Base-by-base conservation (phyloP, 441 rosid species). In the Eugenia klotzschiana region DNA sequence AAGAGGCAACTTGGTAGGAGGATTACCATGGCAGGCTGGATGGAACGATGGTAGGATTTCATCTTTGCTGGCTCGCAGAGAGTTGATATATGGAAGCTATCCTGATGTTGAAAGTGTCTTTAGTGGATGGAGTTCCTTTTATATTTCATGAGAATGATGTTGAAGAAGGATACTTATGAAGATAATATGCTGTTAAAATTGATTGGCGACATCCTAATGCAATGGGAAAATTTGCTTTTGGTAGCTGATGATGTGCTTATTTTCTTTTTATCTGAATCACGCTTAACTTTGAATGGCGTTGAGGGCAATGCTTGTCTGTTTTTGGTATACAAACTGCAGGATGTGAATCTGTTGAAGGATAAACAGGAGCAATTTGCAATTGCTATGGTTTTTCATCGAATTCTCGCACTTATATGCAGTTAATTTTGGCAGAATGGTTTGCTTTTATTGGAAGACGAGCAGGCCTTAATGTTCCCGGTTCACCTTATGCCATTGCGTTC, bases 371-470 rank as follows among this genome's bases (percentile, higher is more conserved):
- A n/a, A 55, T 33, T 26, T 64, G 29, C 57, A 80, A 50, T 69
- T 69, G 56, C 81, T 56, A 83, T 26, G 8, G 50, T 84, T 55
- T 56, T 33, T 79, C 46, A n/a, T 40, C 83, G 79, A 81, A 46
- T 81, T 81, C 27, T 74, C 6, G 83, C 77, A 40, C 79, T 88
- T 83, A 83, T 86, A 60, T 33, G 46, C 85, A 83, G 84, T 86
- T 88, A 58, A 82, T 83, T 84, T 86, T 89, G 88, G 91, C 94
- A 95, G 98, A 92, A 80, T 95, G 98, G 98, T 95, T 91, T 90
- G 87, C 97, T 51, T 95, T 97, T 82, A 92, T 97, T 88, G 98
- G 99, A 80, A 92, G 89, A 85, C 92, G 60, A 86, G 99, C 98
- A 49, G 87, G 80, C 77, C 88, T 64, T 51, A 89, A 80, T 86